Base-by-base conservation (phyloP, 495 filamentous ascomycete genomes). In the Bombardia bombarda region DNA sequence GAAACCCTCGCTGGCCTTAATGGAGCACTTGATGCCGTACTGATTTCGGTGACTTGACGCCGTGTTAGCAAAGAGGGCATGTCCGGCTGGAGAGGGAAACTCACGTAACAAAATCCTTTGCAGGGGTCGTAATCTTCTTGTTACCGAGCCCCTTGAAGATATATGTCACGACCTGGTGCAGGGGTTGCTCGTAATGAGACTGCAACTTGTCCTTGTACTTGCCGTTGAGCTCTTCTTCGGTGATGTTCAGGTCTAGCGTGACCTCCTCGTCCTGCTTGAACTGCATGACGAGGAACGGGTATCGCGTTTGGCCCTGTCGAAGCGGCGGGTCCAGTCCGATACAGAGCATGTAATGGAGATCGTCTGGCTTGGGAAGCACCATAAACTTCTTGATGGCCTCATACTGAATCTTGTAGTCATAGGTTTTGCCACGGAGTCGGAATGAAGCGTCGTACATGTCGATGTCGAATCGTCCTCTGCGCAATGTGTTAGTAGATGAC, bases 351-450 rank as follows among this genome's bases (percentile, higher is more conserved):
- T 79, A 87, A 58, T 99, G 93, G 18, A 90, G 69, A 35, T 99
- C 93, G 64, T 99, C 93, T 7, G 92, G 90, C 68, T 97, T 99
- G 4, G 93, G 93, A 5, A 99, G 80, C 41, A 95, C 72, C 78
- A 99, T 93, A 63, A 97, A 97, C 65, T 97, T 97, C 71, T 99
- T 99, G 69, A 96, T 87, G 25, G 80, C 75, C 25, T 95, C 85
- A 60, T 95, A 99, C 67, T 95, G 87, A 48, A 99, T 95, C 74
- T 99, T 99, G 78, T 99, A 99, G 72, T 97, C 93, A 74, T 99
- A 99, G 23, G 93, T 99, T 67, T 97, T 97, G 38, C 93, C 93
- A 38, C 93, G 90, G 44, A 99, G 78, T 43, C 93, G 84, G 78
- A 99, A 97, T 4, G 93, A 97, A 1, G 80, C 79, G 60, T 97